Evolutionary conservation across 208 protist species (phyloP).

Genomic region (Trypanosoma vivax): DNA sequence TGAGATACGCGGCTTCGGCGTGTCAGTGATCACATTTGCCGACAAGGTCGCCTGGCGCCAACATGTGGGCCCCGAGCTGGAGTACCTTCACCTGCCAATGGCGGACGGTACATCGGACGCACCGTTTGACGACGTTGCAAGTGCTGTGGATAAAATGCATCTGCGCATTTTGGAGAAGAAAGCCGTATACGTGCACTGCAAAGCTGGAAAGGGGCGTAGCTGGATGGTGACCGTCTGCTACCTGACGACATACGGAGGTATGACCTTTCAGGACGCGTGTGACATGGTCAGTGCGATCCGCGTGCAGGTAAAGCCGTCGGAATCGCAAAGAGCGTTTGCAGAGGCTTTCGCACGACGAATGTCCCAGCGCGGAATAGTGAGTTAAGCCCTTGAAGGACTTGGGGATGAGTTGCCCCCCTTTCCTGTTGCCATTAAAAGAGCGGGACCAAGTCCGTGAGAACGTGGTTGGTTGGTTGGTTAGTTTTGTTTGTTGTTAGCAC

Average conservation of each 20-base stretch:
- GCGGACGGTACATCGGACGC: constrained; percentile 55
- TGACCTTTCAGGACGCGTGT: constrained; percentile 47
- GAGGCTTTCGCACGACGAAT: constrained; percentile 36
- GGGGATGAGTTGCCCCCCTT: no score
- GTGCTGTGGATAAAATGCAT: constrained; percentile 60
- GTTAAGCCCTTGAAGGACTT: no score
- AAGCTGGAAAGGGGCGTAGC: constrained; percentile 84
- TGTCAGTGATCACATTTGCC: constrained; percentile 72
- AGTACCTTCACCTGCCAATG: constrained; percentile 69
- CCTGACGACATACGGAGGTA: constrained; percentile 58
- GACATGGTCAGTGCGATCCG: constrained; percentile 33
- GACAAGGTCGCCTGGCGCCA: constrained; percentile 57
- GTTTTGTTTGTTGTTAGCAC: no score
- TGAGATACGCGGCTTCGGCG: constrained; percentile 78
- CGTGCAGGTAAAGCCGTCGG: constrained; percentile 68
- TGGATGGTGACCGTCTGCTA: constrained; percentile 89
- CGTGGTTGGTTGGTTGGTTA: no score
- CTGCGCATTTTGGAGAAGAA: constrained; percentile 28
- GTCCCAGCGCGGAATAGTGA: background rate
- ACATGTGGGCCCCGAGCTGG: constrained; percentile 29
- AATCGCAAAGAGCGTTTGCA: constrained; percentile 47
- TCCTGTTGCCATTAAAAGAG: no score
- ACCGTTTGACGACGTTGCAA: constrained; percentile 34
- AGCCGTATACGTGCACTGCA: constrained; percentile 86
- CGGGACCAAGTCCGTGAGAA: no score